phyloP scores from a whole-genome alignment of 78 protist species.

The Isochrysis galbana region DNA sequence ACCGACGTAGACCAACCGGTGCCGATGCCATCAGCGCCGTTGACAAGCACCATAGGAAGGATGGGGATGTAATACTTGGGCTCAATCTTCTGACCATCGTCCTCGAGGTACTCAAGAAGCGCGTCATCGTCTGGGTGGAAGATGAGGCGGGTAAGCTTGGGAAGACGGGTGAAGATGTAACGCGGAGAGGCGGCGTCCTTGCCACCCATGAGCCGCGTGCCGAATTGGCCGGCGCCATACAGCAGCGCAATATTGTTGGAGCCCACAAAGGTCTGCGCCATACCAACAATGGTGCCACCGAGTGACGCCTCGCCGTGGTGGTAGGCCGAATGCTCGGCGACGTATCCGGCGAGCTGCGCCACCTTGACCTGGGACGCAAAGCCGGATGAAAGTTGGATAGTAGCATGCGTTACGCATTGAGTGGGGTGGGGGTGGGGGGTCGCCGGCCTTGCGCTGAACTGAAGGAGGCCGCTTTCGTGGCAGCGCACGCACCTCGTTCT shows the following conservation, averaged over 20 bases:
- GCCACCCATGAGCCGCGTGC: constrained; percentile 82
- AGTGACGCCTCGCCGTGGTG: constrained; percentile 96
- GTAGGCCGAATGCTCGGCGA: constrained; percentile 88
- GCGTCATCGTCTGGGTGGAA: constrained; percentile 88
- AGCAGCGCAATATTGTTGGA: constrained; percentile 94
- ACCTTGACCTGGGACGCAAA: constrained; percentile 80
- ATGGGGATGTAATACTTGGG: constrained; percentile 92
- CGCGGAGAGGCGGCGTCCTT: constrained; percentile 94
- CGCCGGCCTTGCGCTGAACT: too few relatives aligned
- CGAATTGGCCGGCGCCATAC: constrained; percentile 93
- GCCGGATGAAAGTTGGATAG: background rate
- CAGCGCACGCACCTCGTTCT: constrained; percentile 51
- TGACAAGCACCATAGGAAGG: constrained; percentile 96
- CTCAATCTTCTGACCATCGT: constrained; percentile 83
- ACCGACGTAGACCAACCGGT: constrained; percentile 85
- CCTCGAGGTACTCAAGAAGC: constrained; percentile 82
- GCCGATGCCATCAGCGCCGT: constrained; percentile 97
- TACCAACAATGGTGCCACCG: constrained; percentile 79
- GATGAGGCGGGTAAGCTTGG: constrained; percentile 75
- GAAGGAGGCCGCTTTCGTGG: background rate
- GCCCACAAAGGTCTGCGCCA: constrained; percentile 97
- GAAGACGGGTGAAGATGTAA: constrained; percentile 92
- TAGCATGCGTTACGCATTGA: background rate
- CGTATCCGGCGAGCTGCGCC: constrained; percentile 97
- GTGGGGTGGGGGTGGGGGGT: background rate